Evolutionary conservation across 2,329 filamentous ascomycete genomes (phyloP), one percentile per base, ranked within the genome.

Genomic region (Diplocarpon mali): DNA sequence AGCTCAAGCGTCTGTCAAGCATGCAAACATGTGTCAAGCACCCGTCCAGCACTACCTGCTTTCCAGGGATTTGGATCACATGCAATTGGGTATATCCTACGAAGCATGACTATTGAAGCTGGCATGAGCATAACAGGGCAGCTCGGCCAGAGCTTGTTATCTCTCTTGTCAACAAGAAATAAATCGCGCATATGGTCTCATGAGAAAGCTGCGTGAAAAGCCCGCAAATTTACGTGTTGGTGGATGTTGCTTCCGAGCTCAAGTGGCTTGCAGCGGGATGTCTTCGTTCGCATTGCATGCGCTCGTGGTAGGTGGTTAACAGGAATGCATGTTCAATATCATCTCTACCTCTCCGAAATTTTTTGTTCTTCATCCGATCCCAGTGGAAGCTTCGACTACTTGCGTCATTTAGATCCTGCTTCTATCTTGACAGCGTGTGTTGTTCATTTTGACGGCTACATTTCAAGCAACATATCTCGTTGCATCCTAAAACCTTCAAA

Each of bases 171-270:
- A 31, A 14, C 11, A 30, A 10, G 16, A 10, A 16, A 31, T 30
- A 43, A 43, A 43, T 43, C 40, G 20, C 35, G 40, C 40, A 43
- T 31, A 43, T 16, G 34, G 7, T 24, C 20, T 24, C 20, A 4
- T 2, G 24, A 42, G 17, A 29, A 20, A 2, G 24, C 32, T 42
- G 40, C 17, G 34, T n/a, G 16, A 20, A 16, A 31, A 35, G 24
- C 9, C 15, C 14, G 20, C 27, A 20, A 24, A 13, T 37, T 28
- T 24, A 32, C 15, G 34, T 38, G 24, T 15, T n/a, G 12, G 20
- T 8, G 35, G 15, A 13, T 11, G 20, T 24, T 14, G 27, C 10
- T 31, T 29, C 24, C 5, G 12, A 31, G 15, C 10, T 43, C 30
- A 35, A 35, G 34, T 35, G 15, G 34, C 34, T 35, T 35, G 34